A percentile compares a stretch with the other conserved stretches of the same genome.
phyloP scores from a whole-genome alignment of 169 alveolate species.

The Eimeria falciformis region DNA sequence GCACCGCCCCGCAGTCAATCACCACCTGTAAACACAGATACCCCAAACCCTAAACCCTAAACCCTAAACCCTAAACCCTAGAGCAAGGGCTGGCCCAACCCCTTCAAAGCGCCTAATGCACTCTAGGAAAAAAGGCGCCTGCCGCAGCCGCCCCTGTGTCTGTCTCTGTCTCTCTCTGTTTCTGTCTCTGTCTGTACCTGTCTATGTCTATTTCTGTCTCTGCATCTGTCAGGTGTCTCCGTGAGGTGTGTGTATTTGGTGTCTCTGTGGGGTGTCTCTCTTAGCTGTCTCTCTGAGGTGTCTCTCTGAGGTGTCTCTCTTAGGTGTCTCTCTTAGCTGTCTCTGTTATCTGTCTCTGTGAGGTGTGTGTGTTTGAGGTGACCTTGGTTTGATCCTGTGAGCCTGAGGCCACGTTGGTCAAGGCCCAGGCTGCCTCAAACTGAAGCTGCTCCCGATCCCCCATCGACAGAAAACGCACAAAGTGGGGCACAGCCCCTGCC shows the following conservation, averaged over 20 bases:
- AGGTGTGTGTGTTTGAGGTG: not conserved
- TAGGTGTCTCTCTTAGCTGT: not conserved
- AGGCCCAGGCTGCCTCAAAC: slow-evolving; percentile 94
- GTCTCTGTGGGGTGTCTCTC: no score
- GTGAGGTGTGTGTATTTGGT: not conserved
- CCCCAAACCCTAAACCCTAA: slow-evolving; percentile 44
- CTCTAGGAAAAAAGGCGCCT: no score
- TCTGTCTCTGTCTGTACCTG: no score
- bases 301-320: no score
- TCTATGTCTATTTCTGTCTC: no score
- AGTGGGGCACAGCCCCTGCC: slow-evolving; percentile 97
- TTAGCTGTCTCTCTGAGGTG: no score
- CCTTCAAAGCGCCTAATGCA: no score
- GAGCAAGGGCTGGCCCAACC: no score
- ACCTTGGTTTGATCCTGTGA: slow-evolving; percentile 93
- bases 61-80: slow-evolving; percentile 42
- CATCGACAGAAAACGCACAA: slow-evolving; percentile 90
- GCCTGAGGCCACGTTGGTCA: slow-evolving; percentile 97
- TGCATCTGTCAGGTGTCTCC: no score
- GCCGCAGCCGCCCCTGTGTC: no score
- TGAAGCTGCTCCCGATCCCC: slow-evolving; percentile 95
- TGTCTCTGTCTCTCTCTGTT: no score
- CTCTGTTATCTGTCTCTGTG: no score
- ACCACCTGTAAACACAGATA: slow-evolving; percentile 57
- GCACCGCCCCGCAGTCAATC: slow-evolving; percentile 71